Evolutionary conservation across 345 rosid genomes (phyloP).

Genomic region (Gossypium mustelinum): DNA sequence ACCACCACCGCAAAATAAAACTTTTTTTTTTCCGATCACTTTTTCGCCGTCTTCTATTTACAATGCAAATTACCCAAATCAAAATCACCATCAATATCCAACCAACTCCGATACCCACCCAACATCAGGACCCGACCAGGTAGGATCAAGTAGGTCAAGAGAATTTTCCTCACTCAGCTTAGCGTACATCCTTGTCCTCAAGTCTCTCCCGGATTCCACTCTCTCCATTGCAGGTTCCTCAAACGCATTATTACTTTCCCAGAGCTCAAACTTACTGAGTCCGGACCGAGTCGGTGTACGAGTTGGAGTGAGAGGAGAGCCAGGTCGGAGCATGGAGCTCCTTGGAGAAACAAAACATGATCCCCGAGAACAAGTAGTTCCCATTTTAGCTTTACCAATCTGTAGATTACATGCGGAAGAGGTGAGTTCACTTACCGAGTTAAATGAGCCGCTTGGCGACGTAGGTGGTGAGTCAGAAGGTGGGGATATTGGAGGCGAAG

Average conservation of each 20-base stretch:
- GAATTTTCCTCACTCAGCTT: constrained; percentile 54
- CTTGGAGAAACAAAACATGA: constrained; percentile 33
- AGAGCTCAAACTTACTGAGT: constrained; percentile 17
- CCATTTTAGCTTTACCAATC: constrained; percentile 26
- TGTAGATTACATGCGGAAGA: constrained; percentile 41
- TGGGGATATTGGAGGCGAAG: constrained; percentile 41
- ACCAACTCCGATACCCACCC: constrained; percentile 48
- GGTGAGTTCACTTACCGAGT: constrained; percentile 30
- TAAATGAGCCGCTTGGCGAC: constrained; percentile 37
- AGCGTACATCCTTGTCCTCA: constrained; percentile 48
- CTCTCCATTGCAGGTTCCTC: constrained; percentile 57
- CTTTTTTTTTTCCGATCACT: constrained; percentile 14
- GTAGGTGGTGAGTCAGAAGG: constrained; percentile 51
- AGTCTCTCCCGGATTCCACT: constrained; percentile 64
- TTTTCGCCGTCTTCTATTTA: constrained; percentile 23
- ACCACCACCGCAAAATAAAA: constrained; percentile 21
- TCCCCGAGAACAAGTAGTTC: constrained; percentile 32
- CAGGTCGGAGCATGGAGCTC: constrained; percentile 31
- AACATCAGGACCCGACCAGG: constrained; percentile 32
- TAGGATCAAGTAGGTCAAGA: constrained; percentile 26
- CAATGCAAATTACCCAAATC: constrained; percentile 19
- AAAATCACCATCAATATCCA: constrained; percentile 23
- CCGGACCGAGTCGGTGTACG: constrained; percentile 21
- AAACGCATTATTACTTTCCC: constrained; percentile 26
- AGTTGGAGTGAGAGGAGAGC: constrained; percentile 28